Evolutionary conservation across 768 basidiomycete genomes (phyloP), one percentile per base, ranked within the genome.

Genomic region (Collybia sordida): DNA sequence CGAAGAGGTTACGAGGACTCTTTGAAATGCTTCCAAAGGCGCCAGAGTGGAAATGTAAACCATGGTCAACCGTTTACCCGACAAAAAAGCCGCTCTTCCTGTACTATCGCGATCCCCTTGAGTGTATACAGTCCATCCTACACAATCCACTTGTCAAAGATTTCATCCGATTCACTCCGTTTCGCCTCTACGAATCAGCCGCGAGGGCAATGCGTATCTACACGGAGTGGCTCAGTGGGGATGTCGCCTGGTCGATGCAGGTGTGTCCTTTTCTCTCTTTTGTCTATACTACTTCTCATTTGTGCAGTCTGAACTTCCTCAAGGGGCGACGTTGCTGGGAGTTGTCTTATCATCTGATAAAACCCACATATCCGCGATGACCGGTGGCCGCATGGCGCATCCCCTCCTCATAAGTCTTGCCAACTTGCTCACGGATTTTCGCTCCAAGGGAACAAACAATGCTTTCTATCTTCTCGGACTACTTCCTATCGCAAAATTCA

Each of bases 111-210:
- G 50, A 62, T 44, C 39, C 59, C 2, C 28, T 71, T 6, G 51
- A 70, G 11, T 71, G 64, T 18, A 11, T 71, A 0, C 49, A 66
- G 39, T 52, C 53, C 2, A 54, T 70, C 2, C 49, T 72, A 9
- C 46, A 54, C 22, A 50, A 57, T 45, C 69, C 63, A 2, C 42
- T 64, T 1, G 28, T 72, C 2, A 41, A 52, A 8, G 53, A 65
- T 14, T 42, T 59, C 31, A 55, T 70, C 12, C 39, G 58, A 1
- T 56, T 65, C 17, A 48, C 14, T 4, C 59, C 61, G 18, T 51
- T 52, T 5, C 31, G 45, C 2, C 35, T 63, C 5, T 63, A 42
- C 41, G 41, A 42, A 15, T 47, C 28, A 3, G 53, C 53, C 7
- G 52, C 35, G 21, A 25, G 28, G 8, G n/a, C 57, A 4, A 42